Percentiles rank a stretch among this genome's conserved stretches.
These are phyloP conservation scores for Boletus rubroflammeus DNA, from an alignment of 768 basidiomycete species.

Conservation along the genomic window DNA sequence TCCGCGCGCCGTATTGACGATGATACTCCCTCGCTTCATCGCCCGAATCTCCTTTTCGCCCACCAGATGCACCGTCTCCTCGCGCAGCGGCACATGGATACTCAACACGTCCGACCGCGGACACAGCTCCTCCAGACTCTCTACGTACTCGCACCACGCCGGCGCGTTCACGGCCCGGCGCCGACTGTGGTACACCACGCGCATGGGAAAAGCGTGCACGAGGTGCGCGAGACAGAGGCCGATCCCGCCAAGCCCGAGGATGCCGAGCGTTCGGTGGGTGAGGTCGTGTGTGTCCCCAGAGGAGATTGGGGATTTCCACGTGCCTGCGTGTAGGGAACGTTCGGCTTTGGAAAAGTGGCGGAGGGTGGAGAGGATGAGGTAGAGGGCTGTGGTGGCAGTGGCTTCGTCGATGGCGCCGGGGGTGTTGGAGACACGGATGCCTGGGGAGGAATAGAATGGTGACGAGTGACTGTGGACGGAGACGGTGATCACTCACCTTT, in stretches of 20 bases:
- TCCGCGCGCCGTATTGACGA: conserved; percentile 87
- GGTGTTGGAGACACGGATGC: conserved; percentile 79
- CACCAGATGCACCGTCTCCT: conserved; percentile 68
- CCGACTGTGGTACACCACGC: conserved; percentile 76
- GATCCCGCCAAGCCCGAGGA: conserved; percentile 77
- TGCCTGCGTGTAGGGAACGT: conserved; percentile 43
- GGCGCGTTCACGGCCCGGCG: conserved; percentile 56
- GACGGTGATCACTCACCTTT: conserved; percentile 58
- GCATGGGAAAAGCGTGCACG: conserved; percentile 82
- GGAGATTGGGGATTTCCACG: conserved; percentile 57
- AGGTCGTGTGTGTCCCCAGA: conserved; percentile 58
- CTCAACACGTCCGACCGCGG: conserved; percentile 77
- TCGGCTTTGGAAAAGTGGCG: conserved; percentile 71
- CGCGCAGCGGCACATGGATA: conserved; percentile 76
- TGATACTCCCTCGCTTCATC: conserved; percentile 72
- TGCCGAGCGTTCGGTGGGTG: conserved; percentile 63
- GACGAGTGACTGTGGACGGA: not conserved
- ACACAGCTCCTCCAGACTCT: conserved; percentile 60
- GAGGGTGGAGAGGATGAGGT: conserved; percentile 73
- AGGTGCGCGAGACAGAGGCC: conserved; percentile 68
- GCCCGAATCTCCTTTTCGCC: conserved; percentile 71
- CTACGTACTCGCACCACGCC: conserved; percentile 76
- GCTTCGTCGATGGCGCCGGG: conserved; percentile 88
- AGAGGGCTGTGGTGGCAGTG: conserved; percentile 85
- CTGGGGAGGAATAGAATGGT: not conserved